Conservation (phyloP, 2,329 filamentous ascomycete species). For the Chaetomium globosum region DNA sequence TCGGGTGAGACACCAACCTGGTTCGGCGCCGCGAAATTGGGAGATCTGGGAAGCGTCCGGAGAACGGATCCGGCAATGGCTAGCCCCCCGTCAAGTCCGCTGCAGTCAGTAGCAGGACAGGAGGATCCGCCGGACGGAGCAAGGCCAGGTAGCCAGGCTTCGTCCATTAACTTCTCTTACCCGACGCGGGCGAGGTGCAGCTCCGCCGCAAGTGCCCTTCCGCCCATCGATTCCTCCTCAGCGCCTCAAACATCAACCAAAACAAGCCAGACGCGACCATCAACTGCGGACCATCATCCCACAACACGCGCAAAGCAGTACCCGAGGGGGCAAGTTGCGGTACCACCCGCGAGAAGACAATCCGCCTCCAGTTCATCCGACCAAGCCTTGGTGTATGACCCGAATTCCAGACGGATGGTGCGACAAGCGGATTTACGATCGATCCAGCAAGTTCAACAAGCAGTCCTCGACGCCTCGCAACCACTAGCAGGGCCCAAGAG, state of each 20-base stretch:
- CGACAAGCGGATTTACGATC: conserved; percentile 50
- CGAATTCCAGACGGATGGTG: conserved; percentile 67
- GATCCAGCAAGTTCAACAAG: conserved; percentile 51
- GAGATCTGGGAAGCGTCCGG: conserved; percentile 51
- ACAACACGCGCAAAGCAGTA: conserved; percentile 28
- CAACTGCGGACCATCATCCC: conserved; percentile 19
- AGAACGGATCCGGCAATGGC: conserved; percentile 49
- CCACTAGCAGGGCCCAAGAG: conserved; percentile 44
- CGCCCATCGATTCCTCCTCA: conserved; percentile 28
- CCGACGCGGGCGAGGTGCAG: conserved; percentile 50
- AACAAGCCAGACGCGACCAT: conserved; percentile 20
- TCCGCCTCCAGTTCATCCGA: conserved; percentile 41
- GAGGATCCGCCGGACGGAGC: conserved; percentile 36
- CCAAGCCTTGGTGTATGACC: conserved; percentile 61
- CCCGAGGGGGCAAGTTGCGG: conserved; percentile 11
- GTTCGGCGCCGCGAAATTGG: conserved; percentile 51
- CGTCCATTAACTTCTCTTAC: conserved; percentile 63
- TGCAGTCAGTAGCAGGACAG: conserved; percentile 23
- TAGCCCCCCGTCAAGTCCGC: conserved; percentile 39
- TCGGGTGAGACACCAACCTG: conserved; percentile 50
- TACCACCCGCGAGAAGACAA: conserved; percentile 33
- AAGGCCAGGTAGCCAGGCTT: conserved; percentile 52
- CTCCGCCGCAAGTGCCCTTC: conserved; percentile 47
- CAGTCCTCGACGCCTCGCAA: conserved; percentile 46
- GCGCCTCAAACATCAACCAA: conserved; percentile 17